A percentile compares a stretch with the other conserved stretches of the same genome.
Evolutionary conservation across 2,329 filamentous ascomycete genomes (phyloP).

Genomic region (Botrytis sinoallii): DNA sequence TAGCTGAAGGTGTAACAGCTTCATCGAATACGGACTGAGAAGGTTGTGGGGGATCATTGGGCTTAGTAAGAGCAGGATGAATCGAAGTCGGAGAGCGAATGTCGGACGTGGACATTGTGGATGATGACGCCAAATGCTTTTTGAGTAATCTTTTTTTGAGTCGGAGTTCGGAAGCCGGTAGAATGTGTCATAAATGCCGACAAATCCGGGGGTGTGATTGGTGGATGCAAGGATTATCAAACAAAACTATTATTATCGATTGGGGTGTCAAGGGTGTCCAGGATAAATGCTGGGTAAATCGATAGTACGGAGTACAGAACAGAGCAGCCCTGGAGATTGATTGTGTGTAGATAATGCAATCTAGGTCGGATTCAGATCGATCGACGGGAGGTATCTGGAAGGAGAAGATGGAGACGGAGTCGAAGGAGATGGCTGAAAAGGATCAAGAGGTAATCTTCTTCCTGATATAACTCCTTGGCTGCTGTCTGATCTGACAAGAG

Average conservation of each 20-base stretch:
- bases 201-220: neutral
- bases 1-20: slow-evolving; percentile 22
- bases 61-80: slow-evolving; percentile 49
- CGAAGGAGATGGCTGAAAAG: neutral
- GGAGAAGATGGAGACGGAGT: neutral
- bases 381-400: neutral
- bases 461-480: neutral
- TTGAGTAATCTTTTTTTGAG: neutral
- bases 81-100: slow-evolving; percentile 48
- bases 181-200: neutral
- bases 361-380: neutral
- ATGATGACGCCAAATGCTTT: slow-evolving; percentile 1
- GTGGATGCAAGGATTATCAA: neutral
- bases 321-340: neutral
- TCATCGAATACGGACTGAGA: slow-evolving; percentile 32
- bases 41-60: slow-evolving; percentile 23
- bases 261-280: neutral
- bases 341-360: neutral
- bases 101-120: slow-evolving; percentile 44
- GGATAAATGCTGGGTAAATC: neutral
- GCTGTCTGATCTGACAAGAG: neutral
- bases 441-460: neutral
- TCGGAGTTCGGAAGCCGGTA: neutral
- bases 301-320: neutral
- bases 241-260: neutral